These are phyloP conservation scores for Fusarium mangiferae DNA, from an alignment of 2,329 filamentous ascomycete species.

Conservation along the genomic window DNA sequence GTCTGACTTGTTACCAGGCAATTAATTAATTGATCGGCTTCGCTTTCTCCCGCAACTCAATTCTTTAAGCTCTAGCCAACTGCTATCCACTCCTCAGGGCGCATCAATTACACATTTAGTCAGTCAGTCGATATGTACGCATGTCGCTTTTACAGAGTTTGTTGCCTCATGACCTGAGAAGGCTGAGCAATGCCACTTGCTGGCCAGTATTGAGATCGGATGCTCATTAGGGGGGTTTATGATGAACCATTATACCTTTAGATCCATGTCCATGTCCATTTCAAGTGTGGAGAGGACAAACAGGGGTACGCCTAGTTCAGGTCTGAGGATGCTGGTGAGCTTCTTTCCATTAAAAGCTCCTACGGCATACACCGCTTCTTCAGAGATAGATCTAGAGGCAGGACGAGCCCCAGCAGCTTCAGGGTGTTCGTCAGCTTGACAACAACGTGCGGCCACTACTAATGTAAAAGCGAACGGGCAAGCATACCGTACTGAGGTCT, in stretches of 20 bases:
- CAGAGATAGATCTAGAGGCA: not conserved
- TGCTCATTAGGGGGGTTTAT: not conserved
- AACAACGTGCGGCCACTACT: not conserved
- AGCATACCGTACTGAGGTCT: not conserved
- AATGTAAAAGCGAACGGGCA: not conserved
- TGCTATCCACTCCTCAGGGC: constrained; percentile 12
- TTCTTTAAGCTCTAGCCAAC: constrained; percentile 1
- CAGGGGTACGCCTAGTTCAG: constrained; percentile 10
- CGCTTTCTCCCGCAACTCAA: constrained; percentile 27
- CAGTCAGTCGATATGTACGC: not conserved
- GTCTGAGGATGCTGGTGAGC: constrained; percentile 7
- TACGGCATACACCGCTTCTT: constrained; percentile 35
- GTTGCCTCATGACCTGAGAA: constrained; percentile 2
- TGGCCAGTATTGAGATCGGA: not conserved
- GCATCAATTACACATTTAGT: not conserved
- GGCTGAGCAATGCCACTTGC: not conserved
- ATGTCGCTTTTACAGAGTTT: not conserved
- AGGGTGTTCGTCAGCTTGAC: not conserved
- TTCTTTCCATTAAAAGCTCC: constrained; percentile 7
- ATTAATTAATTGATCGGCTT: constrained; percentile 10
- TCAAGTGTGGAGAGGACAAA: constrained; percentile 25
- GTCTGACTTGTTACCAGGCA: constrained; percentile 6
- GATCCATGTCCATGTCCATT: constrained; percentile 8
- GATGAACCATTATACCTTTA: not conserved
- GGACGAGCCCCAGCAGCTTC: constrained; percentile 7